These are phyloP conservation scores for Mortierella antarctica DNA, from an alignment of 192 early-diverging fungal genomes.

Conservation along the genomic window DNA sequence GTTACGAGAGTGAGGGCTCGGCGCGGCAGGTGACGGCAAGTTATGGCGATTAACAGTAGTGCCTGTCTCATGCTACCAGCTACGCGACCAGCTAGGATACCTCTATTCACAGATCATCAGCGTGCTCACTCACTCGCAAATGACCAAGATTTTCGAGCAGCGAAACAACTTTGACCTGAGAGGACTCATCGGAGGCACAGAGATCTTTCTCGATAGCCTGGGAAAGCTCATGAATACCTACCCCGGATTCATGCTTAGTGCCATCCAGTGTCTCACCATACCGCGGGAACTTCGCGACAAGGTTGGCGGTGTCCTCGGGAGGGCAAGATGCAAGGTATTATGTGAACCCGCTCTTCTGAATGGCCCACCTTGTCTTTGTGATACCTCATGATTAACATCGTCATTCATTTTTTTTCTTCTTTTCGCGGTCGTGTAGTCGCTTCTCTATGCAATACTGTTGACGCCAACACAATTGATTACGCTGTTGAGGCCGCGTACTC, in stretches of 20 bases:
- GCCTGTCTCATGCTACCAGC: slow-evolving; percentile 49
- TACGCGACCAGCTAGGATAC: slow-evolving; percentile 81
- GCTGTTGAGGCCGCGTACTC: slow-evolving; percentile 76
- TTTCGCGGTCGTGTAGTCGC: slow-evolving; percentile 41
- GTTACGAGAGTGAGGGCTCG: neutral
- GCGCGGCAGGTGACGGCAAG: too few relatives aligned
- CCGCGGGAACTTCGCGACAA: slow-evolving; percentile 73
- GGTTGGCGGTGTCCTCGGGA: slow-evolving; percentile 69
- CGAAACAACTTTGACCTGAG: slow-evolving; percentile 90
- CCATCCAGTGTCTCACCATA: slow-evolving; percentile 81
- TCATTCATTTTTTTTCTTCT: neutral
- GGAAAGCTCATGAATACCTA: slow-evolving; percentile 74
- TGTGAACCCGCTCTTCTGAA: neutral
- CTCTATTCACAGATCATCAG: slow-evolving; percentile 89
- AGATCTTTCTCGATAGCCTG: slow-evolving; percentile 84
- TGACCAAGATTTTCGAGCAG: slow-evolving; percentile 88
- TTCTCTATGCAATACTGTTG: slow-evolving; percentile 85
- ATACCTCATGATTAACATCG: neutral
- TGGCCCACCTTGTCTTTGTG: too few relatives aligned
- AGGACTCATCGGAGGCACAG: slow-evolving; percentile 83
- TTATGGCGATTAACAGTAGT: neutral
- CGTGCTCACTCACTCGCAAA: slow-evolving; percentile 80
- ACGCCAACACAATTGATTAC: slow-evolving; percentile 82
- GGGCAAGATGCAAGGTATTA: slow-evolving; percentile 66
- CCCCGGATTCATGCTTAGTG: slow-evolving; percentile 79